Evolutionary conservation across 2,329 filamentous ascomycete species (phyloP).

Genomic region (Epichloe sp.): DNA sequence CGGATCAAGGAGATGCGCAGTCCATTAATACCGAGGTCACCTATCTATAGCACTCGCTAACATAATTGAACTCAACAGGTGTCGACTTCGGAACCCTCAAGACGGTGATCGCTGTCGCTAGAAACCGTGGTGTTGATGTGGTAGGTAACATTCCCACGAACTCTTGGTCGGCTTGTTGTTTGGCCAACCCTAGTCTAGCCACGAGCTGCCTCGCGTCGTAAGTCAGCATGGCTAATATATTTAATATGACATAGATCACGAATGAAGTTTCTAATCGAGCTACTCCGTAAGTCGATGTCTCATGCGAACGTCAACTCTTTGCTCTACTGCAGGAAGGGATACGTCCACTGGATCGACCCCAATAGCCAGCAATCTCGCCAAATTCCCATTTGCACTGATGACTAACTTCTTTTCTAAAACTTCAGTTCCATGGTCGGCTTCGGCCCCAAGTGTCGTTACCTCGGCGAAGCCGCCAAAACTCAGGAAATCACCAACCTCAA

Average conservation of each 20-base stretch:
- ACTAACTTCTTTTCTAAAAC: not conserved
- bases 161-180: not conserved
- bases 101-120: slow-evolving; percentile 92
- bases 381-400: not conserved
- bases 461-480: slow-evolving; percentile 93
- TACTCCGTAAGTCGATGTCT: slow-evolving; percentile 67
- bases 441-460: slow-evolving; percentile 81
- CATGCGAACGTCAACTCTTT: slow-evolving; percentile 10
- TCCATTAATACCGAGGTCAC: not conserved
- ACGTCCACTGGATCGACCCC: too few species aligned
- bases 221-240: not conserved
- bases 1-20: not conserved
- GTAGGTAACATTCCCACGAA: slow-evolving; percentile 44
- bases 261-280: slow-evolving; percentile 99
- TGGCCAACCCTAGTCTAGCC: not conserved
- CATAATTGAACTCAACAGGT: slow-evolving; percentile 32
- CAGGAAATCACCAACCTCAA: slow-evolving; percentile 99
- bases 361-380: too few species aligned
- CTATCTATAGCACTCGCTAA: slow-evolving; percentile 6
- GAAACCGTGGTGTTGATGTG: slow-evolving; percentile 98
- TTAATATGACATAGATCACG: slow-evolving; percentile 54
- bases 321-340: slow-evolving; percentile 1
- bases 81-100: slow-evolving; percentile 94
- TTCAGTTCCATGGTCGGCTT: slow-evolving; percentile 84
- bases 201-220: too few species aligned